Evolutionary conservation across 306 rosid genomes (phyloP), one percentile per base, ranked within the genome.

Genomic region (Datisca glomerata): DNA sequence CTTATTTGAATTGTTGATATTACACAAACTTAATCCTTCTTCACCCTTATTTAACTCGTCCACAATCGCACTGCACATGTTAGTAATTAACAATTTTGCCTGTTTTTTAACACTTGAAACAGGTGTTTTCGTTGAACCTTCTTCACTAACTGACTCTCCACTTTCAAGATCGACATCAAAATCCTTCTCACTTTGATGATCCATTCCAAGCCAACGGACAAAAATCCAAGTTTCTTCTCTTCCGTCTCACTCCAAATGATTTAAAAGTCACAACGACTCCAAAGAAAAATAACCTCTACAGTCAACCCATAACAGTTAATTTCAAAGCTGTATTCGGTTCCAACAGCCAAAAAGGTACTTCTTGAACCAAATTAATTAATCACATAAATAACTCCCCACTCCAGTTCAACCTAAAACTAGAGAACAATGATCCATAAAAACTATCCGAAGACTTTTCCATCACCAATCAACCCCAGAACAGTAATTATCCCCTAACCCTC

Each of bases 71-170:
- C 65, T 69, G 59, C 67, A 71, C 34, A 77, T 22, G 69, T 60
- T 65, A 24, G 31, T 10, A 28, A 70, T 47, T 45, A 45, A 46
- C 20, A 63, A 60, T 53, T 68, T 78, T 4, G 49, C 41, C 35
- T 63, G 76, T 50, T 18, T 46, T 20, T 75, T 73, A 8, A 44
- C 23, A 39, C 65, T 41, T 3, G 53, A 55, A 41, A 36, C 25
- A 61, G 70, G 47, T 23, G 48, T 63, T 20, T 60, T 69, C 63
- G 60, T 71, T 45, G 59, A 46, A 57, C 81, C 87, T 15, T 81
- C 87, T 27, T 86, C 92, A 55, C 77, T 53, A 32, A 14, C 25
- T 14, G 8, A 7, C 33, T 23, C 49, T 7, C 59, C 59, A 28
- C 41, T 45, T 53, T 53, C 59, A n/a, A 53, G 49, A 42, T 53